Evolutionary conservation across 768 basidiomycete species (phyloP).

Genomic region (Scleroderma bovista): DNA sequence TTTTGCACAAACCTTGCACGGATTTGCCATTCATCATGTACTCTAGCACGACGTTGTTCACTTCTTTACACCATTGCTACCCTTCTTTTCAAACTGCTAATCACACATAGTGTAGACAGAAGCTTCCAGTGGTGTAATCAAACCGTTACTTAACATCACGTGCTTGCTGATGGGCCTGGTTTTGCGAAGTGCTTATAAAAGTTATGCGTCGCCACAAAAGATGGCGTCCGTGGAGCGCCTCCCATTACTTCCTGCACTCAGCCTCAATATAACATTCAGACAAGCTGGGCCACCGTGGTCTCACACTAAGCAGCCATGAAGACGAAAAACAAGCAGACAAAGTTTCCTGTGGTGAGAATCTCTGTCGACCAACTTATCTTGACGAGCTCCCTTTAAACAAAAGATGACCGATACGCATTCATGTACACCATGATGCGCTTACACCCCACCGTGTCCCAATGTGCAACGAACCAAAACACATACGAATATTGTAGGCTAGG

Average conservation of each 20-base stretch:
- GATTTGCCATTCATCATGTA: too few relatives aligned
- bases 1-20: too few relatives aligned
- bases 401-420: background rate
- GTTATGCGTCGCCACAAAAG: background rate
- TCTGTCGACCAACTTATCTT: too few relatives aligned
- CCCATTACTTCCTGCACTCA: background rate
- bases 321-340: slow-evolving; percentile 87
- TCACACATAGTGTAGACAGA: background rate
- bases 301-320: slow-evolving; percentile 46
- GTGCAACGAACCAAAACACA: background rate
- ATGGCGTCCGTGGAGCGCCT: background rate
- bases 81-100: background rate
- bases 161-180: background rate
- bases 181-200: background rate
- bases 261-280: background rate
- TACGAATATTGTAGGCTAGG: slow-evolving; percentile 65
- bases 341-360: slow-evolving; percentile 79
- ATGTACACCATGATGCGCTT: background rate
- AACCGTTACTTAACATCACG: background rate
- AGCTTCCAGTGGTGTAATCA: too few relatives aligned
- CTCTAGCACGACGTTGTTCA: background rate
- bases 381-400: background rate
- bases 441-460: background rate
- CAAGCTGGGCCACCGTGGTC: background rate
- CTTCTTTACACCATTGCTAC: background rate